Conservation (phyloP, 2,329 filamentous ascomycete genomes). For the Bipolaris cookei region DNA sequence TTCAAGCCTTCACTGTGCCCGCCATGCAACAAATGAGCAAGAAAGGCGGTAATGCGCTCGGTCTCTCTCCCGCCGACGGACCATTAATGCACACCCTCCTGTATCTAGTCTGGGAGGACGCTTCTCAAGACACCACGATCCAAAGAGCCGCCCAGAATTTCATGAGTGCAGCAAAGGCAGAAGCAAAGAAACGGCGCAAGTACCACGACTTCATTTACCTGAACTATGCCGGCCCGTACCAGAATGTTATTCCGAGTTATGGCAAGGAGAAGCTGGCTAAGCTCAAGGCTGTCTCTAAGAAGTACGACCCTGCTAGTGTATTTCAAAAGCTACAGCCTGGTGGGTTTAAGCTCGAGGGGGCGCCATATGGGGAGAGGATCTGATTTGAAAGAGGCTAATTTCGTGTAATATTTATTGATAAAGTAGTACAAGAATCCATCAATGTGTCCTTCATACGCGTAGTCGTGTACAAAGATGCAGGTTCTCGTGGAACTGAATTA, state of each 20-base stretch:
- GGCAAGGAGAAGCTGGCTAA: slow-evolving; percentile 45
- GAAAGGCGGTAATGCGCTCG: slow-evolving; percentile 40
- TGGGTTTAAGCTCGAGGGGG: slow-evolving; percentile 29
- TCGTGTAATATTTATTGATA: too few species aligned
- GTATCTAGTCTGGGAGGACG: slow-evolving; percentile 26
- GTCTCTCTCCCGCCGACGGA: slow-evolving; percentile 24
- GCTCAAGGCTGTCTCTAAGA: slow-evolving; percentile 25
- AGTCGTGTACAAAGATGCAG: background rate
- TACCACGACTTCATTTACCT: slow-evolving; percentile 45
- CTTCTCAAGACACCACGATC: slow-evolving; percentile 8
- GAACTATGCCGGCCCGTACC: slow-evolving; percentile 55
- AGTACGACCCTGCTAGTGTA: slow-evolving; percentile 29
- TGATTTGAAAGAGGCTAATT: background rate
- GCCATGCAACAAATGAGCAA: slow-evolving; percentile 31
- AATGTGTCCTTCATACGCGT: background rate
- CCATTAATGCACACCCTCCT: slow-evolving; percentile 26
- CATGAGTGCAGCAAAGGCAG: slow-evolving; percentile 22
- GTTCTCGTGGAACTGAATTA: too few species aligned
- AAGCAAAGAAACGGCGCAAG: slow-evolving; percentile 22
- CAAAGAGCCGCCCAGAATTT: slow-evolving; percentile 23
- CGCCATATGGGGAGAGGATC: slow-evolving; percentile 15
- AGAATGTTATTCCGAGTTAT: slow-evolving; percentile 53
- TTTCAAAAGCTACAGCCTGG: slow-evolving; percentile 33
- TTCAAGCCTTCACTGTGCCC: slow-evolving; percentile 34
- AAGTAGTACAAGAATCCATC: background rate